These are phyloP conservation scores for Przewalskia tangutica DNA, from an alignment of 257 asterid genomes.

Conservation along the genomic window DNA sequence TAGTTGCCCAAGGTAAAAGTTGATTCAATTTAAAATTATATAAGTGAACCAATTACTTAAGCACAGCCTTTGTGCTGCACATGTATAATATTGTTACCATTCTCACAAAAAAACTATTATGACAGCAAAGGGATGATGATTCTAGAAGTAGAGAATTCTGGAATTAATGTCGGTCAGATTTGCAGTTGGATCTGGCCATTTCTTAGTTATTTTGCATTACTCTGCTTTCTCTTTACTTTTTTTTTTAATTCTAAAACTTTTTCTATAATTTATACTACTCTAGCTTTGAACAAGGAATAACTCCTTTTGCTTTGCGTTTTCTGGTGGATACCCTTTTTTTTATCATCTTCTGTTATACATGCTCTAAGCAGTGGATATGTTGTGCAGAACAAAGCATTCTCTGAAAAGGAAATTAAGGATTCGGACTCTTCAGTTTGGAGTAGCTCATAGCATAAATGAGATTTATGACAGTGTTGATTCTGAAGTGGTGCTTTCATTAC, in stretches of 20 bases:
- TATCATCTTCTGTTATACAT: background rate
- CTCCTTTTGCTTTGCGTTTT: background rate
- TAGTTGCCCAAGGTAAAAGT: background rate
- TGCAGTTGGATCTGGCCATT: background rate
- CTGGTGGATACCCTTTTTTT: conserved; percentile 1
- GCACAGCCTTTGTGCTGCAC: no score
- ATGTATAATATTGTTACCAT: no score
- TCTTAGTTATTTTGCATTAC: background rate
- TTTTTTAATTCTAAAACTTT: background rate
- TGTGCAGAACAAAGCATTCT: conserved; percentile 62
- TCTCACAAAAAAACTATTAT: no score
- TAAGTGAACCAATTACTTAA: background rate
- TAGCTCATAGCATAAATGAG: conserved; percentile 70
- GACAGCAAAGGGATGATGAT: background rate
- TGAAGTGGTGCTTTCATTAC: conserved; percentile 83
- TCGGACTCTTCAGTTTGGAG: conserved; percentile 65
- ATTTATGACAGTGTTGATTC: conserved; percentile 86
- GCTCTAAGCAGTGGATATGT: conserved; percentile 2
- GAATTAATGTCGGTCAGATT: background rate
- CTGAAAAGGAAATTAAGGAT: conserved; percentile 88
- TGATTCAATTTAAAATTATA: background rate
- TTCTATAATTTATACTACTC: background rate
- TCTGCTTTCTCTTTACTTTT: background rate
- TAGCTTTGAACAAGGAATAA: background rate
- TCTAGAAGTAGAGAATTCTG: background rate